These are phyloP conservation scores for Grigorovia transvaalensis DNA, from an alignment of 805 yeast genomes.

Conservation along the genomic window DNA sequence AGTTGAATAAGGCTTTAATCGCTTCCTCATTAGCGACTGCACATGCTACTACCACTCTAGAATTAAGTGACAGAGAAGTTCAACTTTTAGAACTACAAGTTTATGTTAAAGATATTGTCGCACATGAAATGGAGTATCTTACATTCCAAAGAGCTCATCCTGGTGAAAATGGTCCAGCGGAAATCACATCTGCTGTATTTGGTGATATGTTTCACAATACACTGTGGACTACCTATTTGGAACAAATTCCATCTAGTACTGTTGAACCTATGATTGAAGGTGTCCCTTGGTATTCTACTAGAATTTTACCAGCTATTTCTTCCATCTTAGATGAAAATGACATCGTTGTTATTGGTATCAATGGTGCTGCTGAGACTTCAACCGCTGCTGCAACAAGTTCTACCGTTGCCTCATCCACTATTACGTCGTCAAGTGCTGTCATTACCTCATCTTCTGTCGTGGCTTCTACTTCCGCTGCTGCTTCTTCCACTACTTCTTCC, in stretches of 20 bases:
- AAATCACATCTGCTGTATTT: background rate
- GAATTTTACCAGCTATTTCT: slow-evolving; percentile 3
- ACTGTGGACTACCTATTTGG: slow-evolving; percentile 22
- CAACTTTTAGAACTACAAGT: slow-evolving; percentile 5
- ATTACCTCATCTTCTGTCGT: background rate
- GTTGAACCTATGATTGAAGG: slow-evolving; percentile 1
- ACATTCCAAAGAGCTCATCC: slow-evolving; percentile 7
- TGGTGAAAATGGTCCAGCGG: slow-evolving; percentile 5
- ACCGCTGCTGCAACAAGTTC: background rate
- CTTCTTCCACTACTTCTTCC: background rate
- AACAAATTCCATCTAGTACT: slow-evolving; percentile 16
- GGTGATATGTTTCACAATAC: slow-evolving; percentile 13
- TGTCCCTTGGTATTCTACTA: slow-evolving; percentile 4
- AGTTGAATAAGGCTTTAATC: background rate
- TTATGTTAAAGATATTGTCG: slow-evolving; percentile 6
- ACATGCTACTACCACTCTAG: slow-evolving; percentile 4
- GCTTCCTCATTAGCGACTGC: slow-evolving; percentile 1
- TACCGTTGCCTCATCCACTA: background rate
- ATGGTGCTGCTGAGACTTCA: background rate
- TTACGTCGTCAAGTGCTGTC: background rate
- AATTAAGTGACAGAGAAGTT: slow-evolving; percentile 1
- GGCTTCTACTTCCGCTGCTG: background rate
- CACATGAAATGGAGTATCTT: slow-evolving; percentile 3
- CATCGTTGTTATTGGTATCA: background rate
- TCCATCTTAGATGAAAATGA: background rate